Base-by-base conservation (phyloP, 2,329 filamentous ascomycete species). In the Aspergillus glaucus region DNA sequence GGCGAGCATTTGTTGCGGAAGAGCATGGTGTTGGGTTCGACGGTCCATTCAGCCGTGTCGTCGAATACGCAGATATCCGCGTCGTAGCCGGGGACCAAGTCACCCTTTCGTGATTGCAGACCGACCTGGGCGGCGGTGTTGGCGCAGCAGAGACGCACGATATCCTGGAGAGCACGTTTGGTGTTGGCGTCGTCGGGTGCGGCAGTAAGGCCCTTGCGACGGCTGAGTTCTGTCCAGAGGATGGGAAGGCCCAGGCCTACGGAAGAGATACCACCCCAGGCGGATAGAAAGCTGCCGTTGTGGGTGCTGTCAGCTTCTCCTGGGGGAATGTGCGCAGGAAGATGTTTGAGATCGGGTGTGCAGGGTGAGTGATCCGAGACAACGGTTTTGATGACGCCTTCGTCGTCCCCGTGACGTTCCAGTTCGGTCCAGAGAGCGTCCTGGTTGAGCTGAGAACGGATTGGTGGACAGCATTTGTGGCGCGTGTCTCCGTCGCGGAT, bases 281-380 rank as follows among this genome's bases (percentile, higher is more conserved):
- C 91, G 3, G 86, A 83, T 72, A 97, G 93, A 78, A 98, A 97
- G 72, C 97, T 88, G 34, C 93, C 93, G 9, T 68, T 62, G 15
- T 73, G 64, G 6, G 61, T 59, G 14, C 71, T 68, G 40, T 63
- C 58, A 21, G 69, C 52, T 51, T 57, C 47, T 46, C 63, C 51
- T 44, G 66, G 75, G 14, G 77, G 80, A n/a, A 93, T 76, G 56
- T 85, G 79, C 1, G 77, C 68, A 0, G 92, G 91, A 0, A 96
- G 80, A 15, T 95, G 80, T 70, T 98, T 98, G 47, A 98, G 79
- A 64, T 95, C 85, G 0, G 93, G 92, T 3, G 93, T 97, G 75
- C 93, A 97, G 5, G 93, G 93, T 4, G 88, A 95, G 75, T 98
- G 93, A 65, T 97, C 93, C 0, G 87, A 94, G 2, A 98, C 93